Evolutionary conservation across 805 yeast species (phyloP), one percentile per base, ranked within the genome.

Genomic region (Metschnikowia matae): DNA sequence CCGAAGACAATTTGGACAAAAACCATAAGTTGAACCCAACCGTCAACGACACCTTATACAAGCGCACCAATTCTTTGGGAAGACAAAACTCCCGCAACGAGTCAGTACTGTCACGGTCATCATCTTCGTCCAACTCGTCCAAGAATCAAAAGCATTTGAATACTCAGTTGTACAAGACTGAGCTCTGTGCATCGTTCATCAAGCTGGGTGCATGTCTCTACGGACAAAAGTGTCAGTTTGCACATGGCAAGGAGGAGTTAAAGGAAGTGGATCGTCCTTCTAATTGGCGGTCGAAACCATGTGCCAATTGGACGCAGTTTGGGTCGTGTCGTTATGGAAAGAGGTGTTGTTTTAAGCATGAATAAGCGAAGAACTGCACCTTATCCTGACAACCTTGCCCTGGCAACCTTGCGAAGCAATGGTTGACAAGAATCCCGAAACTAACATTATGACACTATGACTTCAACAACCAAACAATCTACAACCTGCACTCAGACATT

Each of bases 191-290:
- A 37, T 84, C 91, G 23, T 90, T 77, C 64, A 80, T 82, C 62
- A 82, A 80, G 59, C 78, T 81, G 56, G 82, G 83, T 21, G 56
- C 63, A 11, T 90, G 97, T 66, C 96, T 96, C 14, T 90, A 90
- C 65, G 96, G 96, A 2, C 78, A 80, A 56, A 90, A 90, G 71
- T 90, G 97, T 67, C 97, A 90, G 70, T 90, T 90, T 76, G 97
- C 97, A 5, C 97, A 90, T 63, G 97, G 97, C 17, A 75, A 79
- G 37, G 70, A 78, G 48, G 97, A 90, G 66, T 73, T 90, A 59
- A 88, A 88, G 66, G 58, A 68, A 11, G 83, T 89, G 41, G 84
- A 82, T 53, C 77, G 92, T 53, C 84, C 90, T 10, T 81, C 84
- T 48, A 90, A 89, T 63, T 90, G 92, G 86, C 82, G 96, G 64